Base-by-base conservation (phyloP, 805 yeast genomes). In the Candida piceae region DNA sequence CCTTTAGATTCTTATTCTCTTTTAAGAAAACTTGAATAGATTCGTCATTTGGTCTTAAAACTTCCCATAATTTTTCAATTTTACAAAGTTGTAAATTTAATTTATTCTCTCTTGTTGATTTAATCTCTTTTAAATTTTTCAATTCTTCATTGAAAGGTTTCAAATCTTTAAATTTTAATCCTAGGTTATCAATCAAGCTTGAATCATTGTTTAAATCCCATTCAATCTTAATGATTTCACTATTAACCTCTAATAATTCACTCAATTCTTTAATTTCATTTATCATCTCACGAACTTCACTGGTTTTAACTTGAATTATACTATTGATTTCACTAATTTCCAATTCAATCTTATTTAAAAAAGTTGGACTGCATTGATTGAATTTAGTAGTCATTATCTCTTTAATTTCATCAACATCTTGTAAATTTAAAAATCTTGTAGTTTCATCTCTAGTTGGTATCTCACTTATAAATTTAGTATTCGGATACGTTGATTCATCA, bases 1-100 rank as follows among this genome's bases (percentile, higher is more conserved):
- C 61, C 3, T 78, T 72, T 16, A 84, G 57, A 5, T 70, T 64
- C 13, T 63, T 58, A 44, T 82, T 76, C 0, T 52, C 43, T 28
- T 48, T 53, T n/a, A 72, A 42, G 38, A 74, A 72, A 3, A 28
- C 29, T 16, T 53, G 57, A 16, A 59, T 62, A 11, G 52, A 43
- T 18, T 42, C 40, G 20, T 52, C 55, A 3, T 53, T 39, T 29
- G 58, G 61, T 40, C 70, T 69, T 9, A 74, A 53, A 38, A 67
- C 66, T 4, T 57, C 60, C 78, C 77, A 74, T 16, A 74, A 53
- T 4, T 54, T 55, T 20, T 53, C 51, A 40, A 74, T 67, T 19
- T 58, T 50, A 3, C 44, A 32, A 28, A 62, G 42, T 40, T 60
- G 64, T 18, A 49, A 42, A 7, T 65, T 61, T 45, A 62, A 59